Base-by-base conservation (phyloP, 352 stramenopile genomes). In the Globisporangium carolinianum region DNA sequence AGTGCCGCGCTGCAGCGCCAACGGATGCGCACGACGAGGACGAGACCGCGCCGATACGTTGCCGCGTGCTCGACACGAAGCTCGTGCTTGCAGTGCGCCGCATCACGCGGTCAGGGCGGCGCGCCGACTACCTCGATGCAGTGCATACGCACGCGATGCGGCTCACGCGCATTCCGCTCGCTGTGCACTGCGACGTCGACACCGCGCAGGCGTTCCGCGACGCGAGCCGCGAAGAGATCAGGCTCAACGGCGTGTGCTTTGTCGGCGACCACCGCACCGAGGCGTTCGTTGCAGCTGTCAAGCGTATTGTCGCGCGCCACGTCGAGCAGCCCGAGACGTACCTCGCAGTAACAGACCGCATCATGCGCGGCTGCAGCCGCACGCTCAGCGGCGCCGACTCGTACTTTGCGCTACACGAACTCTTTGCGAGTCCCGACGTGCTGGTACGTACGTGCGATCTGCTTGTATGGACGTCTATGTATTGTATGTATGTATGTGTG, bases 321-420 rank as follows among this genome's bases (percentile, higher is more conserved):
- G 71, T 76, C 12, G 59, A 72, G 47, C 63, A 80, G 35, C 68
- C 77, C 0, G 70, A 83, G 35, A 68, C 68, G 24, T 71, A 66
- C 51, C 62, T 89, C 17, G 61, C 68, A 6, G 63, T 86, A 41
- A 74, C 75, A 4, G 78, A 90, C 62, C 74, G 78, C 17, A 65
- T 91, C 62, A 83, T 89, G 75, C 72, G 82, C 12, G 68, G 73
- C 7, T 89, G 82, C 65, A 89, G 75, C 53, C 82, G 82, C 43
- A 91, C 79, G 24, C 77, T 89, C 47, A 91, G 77, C 57, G 82
- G 79, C 43, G 75, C 76, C 9, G 82, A 89, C 66, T 88, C 79
- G 57, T 88, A 86, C 62, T 91, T 89, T 67, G 79, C 81, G 9
- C 67, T 87, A 15, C 62, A 86, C 53, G 76, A 91, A 57, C 74